phyloP scores from a whole-genome alignment of 306 rosid genomes.

The Canavalia gladiata region DNA sequence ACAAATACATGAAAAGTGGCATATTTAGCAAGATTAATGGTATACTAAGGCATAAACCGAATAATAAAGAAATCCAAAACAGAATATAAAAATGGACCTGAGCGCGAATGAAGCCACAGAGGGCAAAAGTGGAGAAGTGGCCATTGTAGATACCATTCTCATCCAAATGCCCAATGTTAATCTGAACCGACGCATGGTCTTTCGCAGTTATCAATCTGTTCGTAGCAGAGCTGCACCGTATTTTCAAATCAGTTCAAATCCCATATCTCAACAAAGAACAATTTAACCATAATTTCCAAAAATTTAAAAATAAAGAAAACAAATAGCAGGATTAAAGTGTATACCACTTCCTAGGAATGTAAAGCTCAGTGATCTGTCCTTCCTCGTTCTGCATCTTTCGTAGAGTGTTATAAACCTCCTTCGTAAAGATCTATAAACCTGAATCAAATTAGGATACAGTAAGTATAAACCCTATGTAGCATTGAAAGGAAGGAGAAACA shows the following conservation, averaged over 20 bases:
- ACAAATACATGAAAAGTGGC: background rate
- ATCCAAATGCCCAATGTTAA: slow-evolving; percentile 80
- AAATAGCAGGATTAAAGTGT: background rate
- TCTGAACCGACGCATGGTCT: slow-evolving; percentile 86
- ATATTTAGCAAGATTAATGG: background rate
- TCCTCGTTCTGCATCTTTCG: slow-evolving; percentile 63
- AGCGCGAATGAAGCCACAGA: slow-evolving; percentile 79
- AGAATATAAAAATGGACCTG: slow-evolving; percentile 56
- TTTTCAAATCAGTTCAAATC: background rate
- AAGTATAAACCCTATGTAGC: background rate
- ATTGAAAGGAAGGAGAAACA: background rate
- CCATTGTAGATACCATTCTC: slow-evolving; percentile 78
- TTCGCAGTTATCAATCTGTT: slow-evolving; percentile 79
- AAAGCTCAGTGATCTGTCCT: slow-evolving; percentile 60
- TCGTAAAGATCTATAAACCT: background rate
- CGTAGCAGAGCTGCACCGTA: slow-evolving; percentile 72
- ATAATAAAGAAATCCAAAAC: background rate
- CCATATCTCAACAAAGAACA: background rate
- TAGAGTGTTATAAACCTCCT: background rate
- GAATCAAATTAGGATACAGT: background rate
- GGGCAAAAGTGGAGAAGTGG: slow-evolving; percentile 76
- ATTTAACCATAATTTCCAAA: background rate
- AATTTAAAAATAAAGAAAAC: background rate
- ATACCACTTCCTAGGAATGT: slow-evolving; percentile 67
- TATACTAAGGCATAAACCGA: background rate